Evolutionary conservation across 768 basidiomycete genomes (phyloP).

Genomic region (Plicaturopsis crispa): DNA sequence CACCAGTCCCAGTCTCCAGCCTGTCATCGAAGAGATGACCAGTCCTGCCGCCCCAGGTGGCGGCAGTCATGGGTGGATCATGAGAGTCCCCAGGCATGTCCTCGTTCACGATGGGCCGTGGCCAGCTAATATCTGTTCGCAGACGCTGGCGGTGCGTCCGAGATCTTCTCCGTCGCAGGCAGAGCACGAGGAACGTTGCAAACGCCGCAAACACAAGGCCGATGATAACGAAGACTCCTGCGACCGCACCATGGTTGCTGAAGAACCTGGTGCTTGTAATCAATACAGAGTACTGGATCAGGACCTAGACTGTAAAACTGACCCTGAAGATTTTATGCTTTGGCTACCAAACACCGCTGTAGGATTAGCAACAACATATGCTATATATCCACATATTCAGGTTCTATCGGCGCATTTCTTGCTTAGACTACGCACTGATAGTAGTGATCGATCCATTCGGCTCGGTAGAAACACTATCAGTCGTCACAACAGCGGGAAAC

Average conservation of each 20-base stretch:
- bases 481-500: constrained; percentile 39
- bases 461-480: constrained; percentile 36
- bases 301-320: constrained; percentile 14
- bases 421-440: too few relatives aligned
- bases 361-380: constrained; percentile 48
- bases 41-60: too few relatives aligned
- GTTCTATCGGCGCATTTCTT: too few relatives aligned
- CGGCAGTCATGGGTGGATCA: too few relatives aligned
- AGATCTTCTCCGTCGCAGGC: constrained; percentile 34
- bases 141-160: constrained; percentile 27
- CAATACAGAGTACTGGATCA: neutral
- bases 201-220: constrained; percentile 47
- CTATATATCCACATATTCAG: too few relatives aligned
- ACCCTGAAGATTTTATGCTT: too few relatives aligned
- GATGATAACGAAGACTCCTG: constrained; percentile 66
- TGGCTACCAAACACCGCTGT: constrained; percentile 19
- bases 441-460: constrained; percentile 36
- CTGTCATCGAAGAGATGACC: too few relatives aligned
- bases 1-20: too few relatives aligned
- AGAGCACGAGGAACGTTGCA: constrained; percentile 34
- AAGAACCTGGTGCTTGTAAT: constrained; percentile 41
- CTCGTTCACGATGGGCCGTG: too few relatives aligned
- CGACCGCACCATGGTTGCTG: constrained; percentile 58
- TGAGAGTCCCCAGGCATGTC: too few relatives aligned
- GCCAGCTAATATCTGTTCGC: constrained; percentile 27